Evolutionary conservation across 176 grass and related monocot genomes (phyloP).

Genomic region (Aegilops speltoides): DNA sequence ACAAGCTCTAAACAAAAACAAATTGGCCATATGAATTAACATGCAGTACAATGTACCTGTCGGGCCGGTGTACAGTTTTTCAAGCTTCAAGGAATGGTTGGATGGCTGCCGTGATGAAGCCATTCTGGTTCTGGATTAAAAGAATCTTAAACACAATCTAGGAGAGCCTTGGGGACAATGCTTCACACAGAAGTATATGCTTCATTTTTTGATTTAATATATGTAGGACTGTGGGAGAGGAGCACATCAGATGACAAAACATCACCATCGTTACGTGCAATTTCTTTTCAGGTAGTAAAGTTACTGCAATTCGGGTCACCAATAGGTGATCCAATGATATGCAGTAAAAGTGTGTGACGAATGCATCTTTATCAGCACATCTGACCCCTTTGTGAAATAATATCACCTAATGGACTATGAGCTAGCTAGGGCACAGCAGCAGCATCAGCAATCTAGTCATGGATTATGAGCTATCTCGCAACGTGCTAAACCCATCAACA

Average conservation of each 20-base stretch:
- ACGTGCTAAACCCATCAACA: constrained; percentile 18
- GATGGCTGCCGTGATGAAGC: background rate
- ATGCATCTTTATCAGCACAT: constrained; percentile 10
- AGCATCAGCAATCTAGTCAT: background rate
- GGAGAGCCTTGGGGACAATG: background rate
- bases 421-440: background rate
- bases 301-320: background rate
- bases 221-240: background rate
- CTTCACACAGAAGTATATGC: background rate
- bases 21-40: background rate
- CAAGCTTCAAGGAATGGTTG: background rate
- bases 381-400: background rate
- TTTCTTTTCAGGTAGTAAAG: background rate
- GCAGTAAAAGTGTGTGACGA: background rate
- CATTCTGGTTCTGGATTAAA: background rate
- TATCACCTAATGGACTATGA: background rate
- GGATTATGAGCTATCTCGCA: background rate
- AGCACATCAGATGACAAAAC: background rate
- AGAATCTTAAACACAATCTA: constrained; percentile 21
- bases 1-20: constrained; percentile 15
- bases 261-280: background rate
- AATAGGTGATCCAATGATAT: background rate
- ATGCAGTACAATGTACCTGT: constrained; percentile 18
- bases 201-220: background rate
- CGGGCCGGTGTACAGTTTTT: background rate